A percentile compares a stretch with the other conserved stretches of the same genome.
phyloP scores from a whole-genome alignment of 148 eudicot species.

The Silene latifolia region DNA sequence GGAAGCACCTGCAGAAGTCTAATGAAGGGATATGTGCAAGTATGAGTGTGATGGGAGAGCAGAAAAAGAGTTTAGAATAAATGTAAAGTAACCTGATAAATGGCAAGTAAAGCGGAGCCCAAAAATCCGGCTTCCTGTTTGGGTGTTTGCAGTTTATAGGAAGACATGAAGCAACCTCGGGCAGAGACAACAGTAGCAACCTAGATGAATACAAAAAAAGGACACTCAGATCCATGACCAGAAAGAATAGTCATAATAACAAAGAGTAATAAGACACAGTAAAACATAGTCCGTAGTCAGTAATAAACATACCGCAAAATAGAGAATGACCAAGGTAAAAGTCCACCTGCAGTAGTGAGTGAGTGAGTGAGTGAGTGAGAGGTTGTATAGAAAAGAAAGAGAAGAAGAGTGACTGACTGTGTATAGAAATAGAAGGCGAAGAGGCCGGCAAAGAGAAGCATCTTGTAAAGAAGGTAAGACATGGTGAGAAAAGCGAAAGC shows the following conservation, averaged over 20 bases:
- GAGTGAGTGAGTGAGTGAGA: no score
- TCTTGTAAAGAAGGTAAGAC: conserved; percentile 52
- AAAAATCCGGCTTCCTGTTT: conserved; percentile 33
- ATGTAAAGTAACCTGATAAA: conserved; percentile 54
- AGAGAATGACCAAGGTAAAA: conserved; percentile 63
- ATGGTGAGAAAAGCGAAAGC: conserved; percentile 48
- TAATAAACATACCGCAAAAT: conserved; percentile 52
- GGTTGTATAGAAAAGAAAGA: neutral
- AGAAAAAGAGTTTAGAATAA: neutral
- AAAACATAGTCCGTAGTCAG: no score
- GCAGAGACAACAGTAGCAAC: conserved; percentile 60
- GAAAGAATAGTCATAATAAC: neutral
- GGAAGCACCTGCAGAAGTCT: conserved; percentile 81
- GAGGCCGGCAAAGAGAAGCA: conserved; percentile 34
- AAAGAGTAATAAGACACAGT: no score
- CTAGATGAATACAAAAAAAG: conserved; percentile 28
- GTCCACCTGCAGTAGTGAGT: conserved; percentile 75
- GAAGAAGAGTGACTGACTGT: conserved; percentile 42
- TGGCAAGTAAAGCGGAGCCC: conserved; percentile 46
- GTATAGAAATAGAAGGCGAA: conserved; percentile 83
- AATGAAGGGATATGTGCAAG: conserved; percentile 21
- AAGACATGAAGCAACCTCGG: conserved; percentile 56
- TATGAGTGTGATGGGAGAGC: neutral
- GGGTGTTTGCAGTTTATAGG: no score
- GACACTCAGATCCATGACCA: no score